These are phyloP conservation scores for Parmales sp. DNA, from an alignment of 108 stramenopile species.

Conservation along the genomic window DNA sequence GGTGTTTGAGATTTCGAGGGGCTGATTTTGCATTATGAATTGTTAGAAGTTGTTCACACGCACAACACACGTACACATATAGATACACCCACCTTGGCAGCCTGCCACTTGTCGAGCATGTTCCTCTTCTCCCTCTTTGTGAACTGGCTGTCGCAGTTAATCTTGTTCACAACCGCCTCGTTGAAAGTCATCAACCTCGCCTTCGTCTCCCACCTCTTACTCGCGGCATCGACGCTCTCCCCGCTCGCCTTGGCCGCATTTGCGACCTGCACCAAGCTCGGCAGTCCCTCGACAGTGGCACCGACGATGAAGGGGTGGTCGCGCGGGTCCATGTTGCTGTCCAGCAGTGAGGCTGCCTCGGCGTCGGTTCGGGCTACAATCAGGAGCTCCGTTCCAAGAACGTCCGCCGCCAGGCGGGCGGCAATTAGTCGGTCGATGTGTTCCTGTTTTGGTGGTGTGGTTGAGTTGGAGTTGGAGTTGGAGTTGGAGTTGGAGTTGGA, in stretches of 20 bases:
- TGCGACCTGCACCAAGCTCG: conserved; percentile 49
- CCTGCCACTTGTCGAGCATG: conserved; percentile 63
- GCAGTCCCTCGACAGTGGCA: conserved; percentile 49
- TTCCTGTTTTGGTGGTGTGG: too few relatives aligned
- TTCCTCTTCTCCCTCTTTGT: conserved; percentile 31
- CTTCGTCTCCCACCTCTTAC: conserved; percentile 46
- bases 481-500: too few relatives aligned
- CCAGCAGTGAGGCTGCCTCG: conserved; percentile 89
- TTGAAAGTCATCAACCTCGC: conserved; percentile 72
- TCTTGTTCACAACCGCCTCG: conserved; percentile 68
- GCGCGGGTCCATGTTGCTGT: conserved; percentile 84
- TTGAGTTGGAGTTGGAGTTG: too few relatives aligned
- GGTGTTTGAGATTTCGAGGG: conserved; percentile 65
- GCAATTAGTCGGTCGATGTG: conserved; percentile 86
- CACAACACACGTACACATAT: too few relatives aligned
- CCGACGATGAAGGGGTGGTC: conserved; percentile 94
- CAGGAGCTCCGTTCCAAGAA: conserved; percentile 69
- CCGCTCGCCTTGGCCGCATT: conserved; percentile 33
- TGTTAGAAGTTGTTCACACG: too few relatives aligned
- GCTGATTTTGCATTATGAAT: too few relatives aligned
- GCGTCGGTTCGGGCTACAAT: conserved; percentile 90
- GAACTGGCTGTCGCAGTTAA: conserved; percentile 16
- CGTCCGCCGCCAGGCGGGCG: conserved; percentile 79
- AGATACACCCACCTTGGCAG: too few relatives aligned
- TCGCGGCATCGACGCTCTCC: conserved; percentile 24